phyloP scores from a whole-genome alignment of 192 early-diverging fungal species.

The Coemansia sp. region DNA sequence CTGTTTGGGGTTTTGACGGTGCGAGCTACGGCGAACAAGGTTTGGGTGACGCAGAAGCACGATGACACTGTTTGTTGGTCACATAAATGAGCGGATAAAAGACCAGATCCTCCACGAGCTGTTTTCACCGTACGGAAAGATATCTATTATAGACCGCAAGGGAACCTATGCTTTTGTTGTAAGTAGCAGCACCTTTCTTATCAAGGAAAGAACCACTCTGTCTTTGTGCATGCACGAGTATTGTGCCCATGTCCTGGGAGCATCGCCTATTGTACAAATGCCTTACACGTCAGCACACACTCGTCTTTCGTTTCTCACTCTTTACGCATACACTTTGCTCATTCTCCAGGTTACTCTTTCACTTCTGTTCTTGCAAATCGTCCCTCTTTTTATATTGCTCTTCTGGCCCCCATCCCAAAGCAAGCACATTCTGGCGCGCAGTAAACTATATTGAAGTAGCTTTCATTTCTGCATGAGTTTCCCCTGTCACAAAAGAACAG shows the following conservation, averaged over 20 bases:
- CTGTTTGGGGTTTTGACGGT: neutral
- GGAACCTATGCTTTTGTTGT: slow-evolving; percentile 46
- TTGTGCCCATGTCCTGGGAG: neutral
- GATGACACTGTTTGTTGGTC: slow-evolving; percentile 47
- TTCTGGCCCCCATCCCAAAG: neutral
- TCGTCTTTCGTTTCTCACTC: neutral
- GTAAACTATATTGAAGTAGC: neutral
- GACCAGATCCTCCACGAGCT: slow-evolving; percentile 21
- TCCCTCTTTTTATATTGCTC: neutral
- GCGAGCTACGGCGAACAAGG: neutral
- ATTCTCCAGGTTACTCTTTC: neutral
- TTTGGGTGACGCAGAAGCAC: neutral
- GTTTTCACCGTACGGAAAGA: slow-evolving; percentile 26
- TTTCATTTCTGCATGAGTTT: neutral
- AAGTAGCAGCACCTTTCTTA: slow-evolving; percentile 5
- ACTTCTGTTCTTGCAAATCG: slow-evolving; percentile 9
- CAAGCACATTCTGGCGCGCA: neutral
- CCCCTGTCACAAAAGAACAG: neutral
- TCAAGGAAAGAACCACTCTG: neutral
- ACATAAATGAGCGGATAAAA: slow-evolving; percentile 34
- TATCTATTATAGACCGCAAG: slow-evolving; percentile 32
- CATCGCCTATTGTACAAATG: neutral
- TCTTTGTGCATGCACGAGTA: neutral
- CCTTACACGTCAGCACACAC: neutral
- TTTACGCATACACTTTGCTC: neutral